Percentiles rank a stretch among this genome's conserved stretches.
phyloP scores from a whole-genome alignment of 805 yeast species.

The Priceomyces haplophilus region DNA sequence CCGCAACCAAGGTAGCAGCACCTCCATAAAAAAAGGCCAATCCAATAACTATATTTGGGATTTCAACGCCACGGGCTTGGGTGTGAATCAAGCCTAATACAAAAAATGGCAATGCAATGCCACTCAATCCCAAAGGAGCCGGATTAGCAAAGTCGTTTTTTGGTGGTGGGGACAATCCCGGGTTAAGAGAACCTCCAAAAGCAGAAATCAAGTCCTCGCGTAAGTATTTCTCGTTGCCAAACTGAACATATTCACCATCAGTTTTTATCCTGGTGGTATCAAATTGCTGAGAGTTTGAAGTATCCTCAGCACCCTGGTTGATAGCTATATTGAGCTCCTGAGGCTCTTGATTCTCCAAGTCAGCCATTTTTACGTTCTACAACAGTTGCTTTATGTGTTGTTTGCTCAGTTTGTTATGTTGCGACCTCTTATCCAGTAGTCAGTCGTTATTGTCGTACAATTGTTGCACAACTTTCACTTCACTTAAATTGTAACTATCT shows the following conservation, averaged over 20 bases:
- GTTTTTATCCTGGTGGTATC: conserved; percentile 30
- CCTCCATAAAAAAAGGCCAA: conserved; percentile 73
- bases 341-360: conserved; percentile 37
- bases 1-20: conserved; percentile 65
- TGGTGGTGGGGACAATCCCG: conserved; percentile 51
- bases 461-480: neutral
- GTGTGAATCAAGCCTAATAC: conserved; percentile 62
- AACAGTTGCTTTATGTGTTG: neutral
- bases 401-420: too few species aligned
- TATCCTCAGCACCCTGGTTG: conserved; percentile 9
- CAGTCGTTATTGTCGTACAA: neutral
- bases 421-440: neutral
- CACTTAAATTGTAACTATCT: too few species aligned
- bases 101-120: conserved; percentile 67
- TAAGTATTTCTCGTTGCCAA: conserved; percentile 70
- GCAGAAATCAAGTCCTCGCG: conserved; percentile 59
- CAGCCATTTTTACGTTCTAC: conserved; percentile 23
- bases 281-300: conserved; percentile 6
- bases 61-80: conserved; percentile 64
- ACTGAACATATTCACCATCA: conserved; percentile 62
- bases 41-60: conserved; percentile 61
- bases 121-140: conserved; percentile 70
- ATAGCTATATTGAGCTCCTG: conserved; percentile 25
- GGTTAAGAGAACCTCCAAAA: conserved; percentile 81
- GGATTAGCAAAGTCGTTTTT: conserved; percentile 58